Base-by-base conservation (phyloP, 2,329 filamentous ascomycete species). In the Talaromyces funiculosus region DNA sequence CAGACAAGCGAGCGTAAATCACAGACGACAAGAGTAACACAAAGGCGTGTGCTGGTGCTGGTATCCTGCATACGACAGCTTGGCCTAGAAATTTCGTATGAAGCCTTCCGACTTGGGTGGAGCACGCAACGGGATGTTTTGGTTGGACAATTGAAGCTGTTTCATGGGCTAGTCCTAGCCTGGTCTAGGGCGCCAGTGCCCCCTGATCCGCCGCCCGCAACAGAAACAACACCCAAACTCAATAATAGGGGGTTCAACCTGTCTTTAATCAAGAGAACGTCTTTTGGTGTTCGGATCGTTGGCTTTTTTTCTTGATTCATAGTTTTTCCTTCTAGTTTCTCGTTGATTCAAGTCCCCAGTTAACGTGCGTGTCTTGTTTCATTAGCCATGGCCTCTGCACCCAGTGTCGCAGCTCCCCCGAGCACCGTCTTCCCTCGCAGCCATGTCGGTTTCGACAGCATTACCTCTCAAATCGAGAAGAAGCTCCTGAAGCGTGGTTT, bases 371-470 rank as follows among this genome's bases (percentile, higher is more conserved):
- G 20, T 22, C 47, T 16, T 18, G 38, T 54, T 43, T 29, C 82
- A 80, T 79, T 67, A 40, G 78, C 80, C 76, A 88, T 89, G 85
- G 86, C 88, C 72, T 75, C 86, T 73, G 81, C 86, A 73, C 86
- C 89, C 63, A 75, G 78, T 67, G 75, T 78, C 63, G 67, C 71
- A 57, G 66, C 70, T 66, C 65, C 70, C 43, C 70, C 73, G 72
- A 81, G 81, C 67, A 73, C 78, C 14, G 84, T 88, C 76, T 94
- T 90, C 80, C 94, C 94, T 74, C 88, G 94, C 78, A 96, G 89
- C 88, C 94, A 97, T 84, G 94, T 99, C 78, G 94, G 94, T 86
- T 99, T 99, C 83, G 94, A 99, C 84, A 97, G 92, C 83, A 99
- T 99, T 84, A 99, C 94, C 71, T 92, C 89, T 69, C 94, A 99